Percentiles rank a stretch among this genome's conserved stretches.
These are phyloP conservation scores for Mortierella sp. DNA, from an alignment of 371 early-diverging fungal genomes.

Conservation along the genomic window DNA sequence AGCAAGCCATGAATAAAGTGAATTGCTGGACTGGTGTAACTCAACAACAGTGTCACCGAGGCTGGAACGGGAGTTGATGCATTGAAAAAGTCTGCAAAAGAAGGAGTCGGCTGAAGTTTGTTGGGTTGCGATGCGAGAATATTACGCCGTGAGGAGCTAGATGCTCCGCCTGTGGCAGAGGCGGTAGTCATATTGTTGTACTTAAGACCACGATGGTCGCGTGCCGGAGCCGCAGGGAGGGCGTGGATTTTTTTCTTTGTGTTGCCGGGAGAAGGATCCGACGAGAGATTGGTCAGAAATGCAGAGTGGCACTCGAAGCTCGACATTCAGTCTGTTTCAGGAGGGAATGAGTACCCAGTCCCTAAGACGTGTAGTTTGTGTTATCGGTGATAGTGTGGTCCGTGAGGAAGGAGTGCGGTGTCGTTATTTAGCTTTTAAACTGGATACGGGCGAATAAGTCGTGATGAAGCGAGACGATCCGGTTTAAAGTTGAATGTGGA, in stretches of 20 bases:
- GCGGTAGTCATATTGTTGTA: slow-evolving; percentile 15
- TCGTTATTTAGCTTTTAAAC: slow-evolving; percentile 1
- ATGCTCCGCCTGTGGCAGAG: slow-evolving; percentile 8
- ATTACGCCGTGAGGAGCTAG: slow-evolving; percentile 25
- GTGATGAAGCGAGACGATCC: neutral
- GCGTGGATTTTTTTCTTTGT: slow-evolving; percentile 25
- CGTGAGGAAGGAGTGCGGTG: slow-evolving; percentile 9
- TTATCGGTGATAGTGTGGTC: neutral
- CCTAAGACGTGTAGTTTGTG: neutral
- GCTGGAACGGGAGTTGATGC: slow-evolving; percentile 57
- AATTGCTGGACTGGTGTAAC: slow-evolving; percentile 54
- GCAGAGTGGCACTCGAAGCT: slow-evolving; percentile 48
- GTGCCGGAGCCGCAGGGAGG: slow-evolving; percentile 5
- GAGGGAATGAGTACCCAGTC: neutral
- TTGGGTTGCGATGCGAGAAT: slow-evolving; percentile 19
- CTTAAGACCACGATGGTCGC: neutral
- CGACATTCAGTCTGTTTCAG: slow-evolving; percentile 33
- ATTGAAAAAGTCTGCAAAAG: slow-evolving; percentile 57
- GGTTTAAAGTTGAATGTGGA: neutral
- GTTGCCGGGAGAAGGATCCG: slow-evolving; percentile 40
- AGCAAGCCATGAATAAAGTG: slow-evolving; percentile 49
- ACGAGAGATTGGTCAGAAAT: slow-evolving; percentile 46
- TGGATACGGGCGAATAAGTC: neutral
- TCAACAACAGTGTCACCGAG: slow-evolving; percentile 56
- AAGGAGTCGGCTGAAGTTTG: slow-evolving; percentile 28